Percentiles rank a stretch among this genome's conserved stretches.
Evolutionary conservation across 2,329 filamentous ascomycete genomes (phyloP).

Genomic region (Reticulascus tulasneorum): DNA sequence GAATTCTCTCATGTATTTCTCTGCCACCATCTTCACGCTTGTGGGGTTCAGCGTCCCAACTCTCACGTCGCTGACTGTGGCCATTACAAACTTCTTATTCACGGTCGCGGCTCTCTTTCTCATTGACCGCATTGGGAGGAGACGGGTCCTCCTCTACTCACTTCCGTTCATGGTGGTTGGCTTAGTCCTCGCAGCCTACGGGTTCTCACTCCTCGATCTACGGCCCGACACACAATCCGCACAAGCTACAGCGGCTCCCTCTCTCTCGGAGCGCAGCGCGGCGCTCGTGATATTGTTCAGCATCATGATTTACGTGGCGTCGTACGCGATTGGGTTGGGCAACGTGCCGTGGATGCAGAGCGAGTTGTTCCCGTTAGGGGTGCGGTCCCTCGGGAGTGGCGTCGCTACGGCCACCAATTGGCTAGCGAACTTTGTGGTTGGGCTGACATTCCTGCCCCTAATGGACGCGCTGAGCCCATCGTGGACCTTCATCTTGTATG

Average conservation of each 20-base stretch:
- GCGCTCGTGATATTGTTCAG: slow-evolving; percentile 63
- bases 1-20: slow-evolving; percentile 94
- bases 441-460: slow-evolving; percentile 82
- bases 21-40: slow-evolving; percentile 73
- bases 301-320: slow-evolving; percentile 78
- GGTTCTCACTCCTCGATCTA: slow-evolving; percentile 64
- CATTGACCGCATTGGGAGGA: slow-evolving; percentile 75
- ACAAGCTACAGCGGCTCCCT: slow-evolving; percentile 14
- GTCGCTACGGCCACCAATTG: slow-evolving; percentile 80
- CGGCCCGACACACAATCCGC: slow-evolving; percentile 18
- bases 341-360: slow-evolving; percentile 96
- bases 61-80: slow-evolving; percentile 74
- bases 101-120: slow-evolving; percentile 70
- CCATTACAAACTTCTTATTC: slow-evolving; percentile 78
- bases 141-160: slow-evolving; percentile 75
- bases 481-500: slow-evolving; percentile 81
- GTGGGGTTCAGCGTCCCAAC: slow-evolving; percentile 77
- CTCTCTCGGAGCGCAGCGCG: slow-evolving; percentile 24
- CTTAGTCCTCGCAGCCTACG: slow-evolving; percentile 65
- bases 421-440: slow-evolving; percentile 81
- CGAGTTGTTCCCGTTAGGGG: slow-evolving; percentile 78
- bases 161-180: slow-evolving; percentile 80
- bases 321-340: slow-evolving; percentile 82
- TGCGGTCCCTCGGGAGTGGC: slow-evolving; percentile 68
- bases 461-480: slow-evolving; percentile 71